Evolutionary conservation across 352 stramenopile species (phyloP).

Genomic region (Phytophthora sojae): DNA sequence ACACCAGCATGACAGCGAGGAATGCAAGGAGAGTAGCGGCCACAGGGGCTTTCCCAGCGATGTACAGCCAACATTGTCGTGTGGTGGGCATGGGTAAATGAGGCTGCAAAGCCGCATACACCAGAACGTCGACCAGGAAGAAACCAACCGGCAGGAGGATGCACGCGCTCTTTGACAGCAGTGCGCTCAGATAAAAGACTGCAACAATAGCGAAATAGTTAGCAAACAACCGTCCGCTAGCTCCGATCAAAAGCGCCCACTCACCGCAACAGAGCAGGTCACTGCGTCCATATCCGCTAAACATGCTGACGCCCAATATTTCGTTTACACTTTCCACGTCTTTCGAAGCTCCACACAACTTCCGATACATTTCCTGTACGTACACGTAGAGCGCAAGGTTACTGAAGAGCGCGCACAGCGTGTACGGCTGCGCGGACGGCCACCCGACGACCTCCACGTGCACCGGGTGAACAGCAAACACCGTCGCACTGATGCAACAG

Average conservation of each 20-base stretch:
- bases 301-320: conserved; percentile 13
- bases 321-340: conserved; percentile 2
- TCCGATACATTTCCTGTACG: conserved; percentile 13
- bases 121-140: conserved; percentile 49
- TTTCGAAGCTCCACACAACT: neutral
- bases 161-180: conserved; percentile 67
- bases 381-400: conserved; percentile 52
- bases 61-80: conserved; percentile 30
- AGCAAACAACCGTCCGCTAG: neutral
- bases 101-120: conserved; percentile 21
- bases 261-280: conserved; percentile 24
- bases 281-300: conserved; percentile 10
- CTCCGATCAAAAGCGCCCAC: neutral
- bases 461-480: conserved; percentile 72
- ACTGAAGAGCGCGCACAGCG: conserved; percentile 61
- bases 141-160: conserved; percentile 50
- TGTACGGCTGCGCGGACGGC: conserved; percentile 76
- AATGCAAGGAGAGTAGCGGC: conserved; percentile 34
- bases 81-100: conserved; percentile 10
- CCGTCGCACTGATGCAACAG: conserved; percentile 49
- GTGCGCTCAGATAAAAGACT: conserved; percentile 48
- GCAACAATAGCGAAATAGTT: neutral
- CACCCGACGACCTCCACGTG: conserved; percentile 75
- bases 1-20: conserved; percentile 48
- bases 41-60: conserved; percentile 36